A percentile compares a stretch with the other conserved stretches of the same genome.
These are phyloP conservation scores for Penicillium alfredii DNA, from an alignment of 495 filamentous ascomycete genomes.

Conservation along the genomic window DNA sequence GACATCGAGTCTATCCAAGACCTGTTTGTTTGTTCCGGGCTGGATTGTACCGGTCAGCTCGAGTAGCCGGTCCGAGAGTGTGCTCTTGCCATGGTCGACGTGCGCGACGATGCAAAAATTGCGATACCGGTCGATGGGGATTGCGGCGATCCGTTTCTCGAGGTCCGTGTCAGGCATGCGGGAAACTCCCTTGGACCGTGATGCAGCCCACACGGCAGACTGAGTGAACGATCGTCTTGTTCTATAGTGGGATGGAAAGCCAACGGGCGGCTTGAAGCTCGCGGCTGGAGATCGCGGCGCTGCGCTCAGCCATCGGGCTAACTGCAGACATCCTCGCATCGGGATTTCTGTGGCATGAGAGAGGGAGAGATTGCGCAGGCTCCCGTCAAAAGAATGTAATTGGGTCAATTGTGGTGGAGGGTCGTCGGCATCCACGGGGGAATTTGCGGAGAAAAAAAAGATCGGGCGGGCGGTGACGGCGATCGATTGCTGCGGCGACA, in stretches of 20 bases:
- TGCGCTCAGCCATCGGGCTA: constrained; percentile 48
- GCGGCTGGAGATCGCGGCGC: constrained; percentile 33
- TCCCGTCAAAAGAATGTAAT: no score
- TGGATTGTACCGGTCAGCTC: constrained; percentile 94
- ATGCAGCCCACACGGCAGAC: constrained; percentile 31
- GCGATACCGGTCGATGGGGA: constrained; percentile 85
- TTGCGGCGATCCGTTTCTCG: constrained; percentile 75
- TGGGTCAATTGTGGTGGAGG: no score
- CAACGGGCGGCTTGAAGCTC: constrained; percentile 31
- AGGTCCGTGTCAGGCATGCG: constrained; percentile 46
- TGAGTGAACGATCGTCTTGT: constrained; percentile 35
- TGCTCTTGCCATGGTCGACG: constrained; percentile 98
- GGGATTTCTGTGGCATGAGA: constrained; percentile 39
- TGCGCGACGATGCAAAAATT: constrained; percentile 98
- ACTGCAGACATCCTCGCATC: constrained; percentile 54
- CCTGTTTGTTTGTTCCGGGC: constrained; percentile 84
- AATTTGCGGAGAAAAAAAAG: constrained; percentile 28
- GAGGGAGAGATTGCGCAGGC: constrained; percentile 1
- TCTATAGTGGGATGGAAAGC: constrained; percentile 14
- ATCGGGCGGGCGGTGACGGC: constrained; percentile 22
- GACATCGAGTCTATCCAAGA: constrained; percentile 94
- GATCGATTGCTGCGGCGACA: constrained; percentile 35
- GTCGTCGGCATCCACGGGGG: no score
- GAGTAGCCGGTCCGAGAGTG: constrained; percentile 82
- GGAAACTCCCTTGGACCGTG: constrained; percentile 23